These are phyloP conservation scores for Lathyrus tuberosus DNA, from an alignment of 306 rosid genomes.

Conservation along the genomic window DNA sequence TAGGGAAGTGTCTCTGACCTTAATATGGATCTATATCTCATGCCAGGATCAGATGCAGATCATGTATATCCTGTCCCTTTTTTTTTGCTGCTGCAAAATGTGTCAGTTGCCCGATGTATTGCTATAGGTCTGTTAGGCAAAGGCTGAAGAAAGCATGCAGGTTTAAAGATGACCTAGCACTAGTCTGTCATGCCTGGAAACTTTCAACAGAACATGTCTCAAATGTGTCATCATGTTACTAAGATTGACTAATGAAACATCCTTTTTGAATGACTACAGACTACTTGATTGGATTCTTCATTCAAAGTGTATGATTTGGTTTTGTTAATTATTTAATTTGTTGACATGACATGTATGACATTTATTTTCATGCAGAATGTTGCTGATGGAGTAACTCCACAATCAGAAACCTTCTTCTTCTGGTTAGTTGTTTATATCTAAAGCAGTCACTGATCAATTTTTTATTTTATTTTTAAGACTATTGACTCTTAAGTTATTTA, in stretches of 20 bases:
- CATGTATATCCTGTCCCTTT: conserved; percentile 2
- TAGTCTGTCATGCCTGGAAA: conserved; percentile 19
- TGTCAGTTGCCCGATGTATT: conserved; percentile 3
- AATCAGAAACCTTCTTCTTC: conserved; percentile 76
- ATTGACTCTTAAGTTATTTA: conserved; percentile 34
- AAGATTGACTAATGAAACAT: conserved; percentile 4
- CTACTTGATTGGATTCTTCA: conserved; percentile 22
- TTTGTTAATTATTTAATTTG: conserved; percentile 12
- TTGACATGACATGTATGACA: conserved; percentile 26
- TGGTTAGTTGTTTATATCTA: conserved; percentile 72
- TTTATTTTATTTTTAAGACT: conserved; percentile 39
- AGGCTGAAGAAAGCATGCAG: conserved; percentile 8
- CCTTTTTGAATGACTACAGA: conserved; percentile 10
- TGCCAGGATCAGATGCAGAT: conserved; percentile 29
- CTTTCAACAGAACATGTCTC: conserved; percentile 12
- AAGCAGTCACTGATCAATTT: conserved; percentile 44
- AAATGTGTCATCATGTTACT: conserved; percentile 8
- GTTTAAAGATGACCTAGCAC: conserved; percentile 8
- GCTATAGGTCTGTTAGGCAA: conserved; percentile 29
- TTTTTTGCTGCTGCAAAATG: background rate
- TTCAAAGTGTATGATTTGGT: conserved; percentile 12
- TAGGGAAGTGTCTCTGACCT: conserved; percentile 14
- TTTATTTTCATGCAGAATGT: conserved; percentile 60
- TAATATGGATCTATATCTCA: conserved; percentile 28
- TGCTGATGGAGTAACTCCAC: conserved; percentile 75